Evolutionary conservation across 2,329 filamentous ascomycete genomes (phyloP), one percentile per base, ranked within the genome.

Genomic region (Ciborinia camelliae): DNA sequence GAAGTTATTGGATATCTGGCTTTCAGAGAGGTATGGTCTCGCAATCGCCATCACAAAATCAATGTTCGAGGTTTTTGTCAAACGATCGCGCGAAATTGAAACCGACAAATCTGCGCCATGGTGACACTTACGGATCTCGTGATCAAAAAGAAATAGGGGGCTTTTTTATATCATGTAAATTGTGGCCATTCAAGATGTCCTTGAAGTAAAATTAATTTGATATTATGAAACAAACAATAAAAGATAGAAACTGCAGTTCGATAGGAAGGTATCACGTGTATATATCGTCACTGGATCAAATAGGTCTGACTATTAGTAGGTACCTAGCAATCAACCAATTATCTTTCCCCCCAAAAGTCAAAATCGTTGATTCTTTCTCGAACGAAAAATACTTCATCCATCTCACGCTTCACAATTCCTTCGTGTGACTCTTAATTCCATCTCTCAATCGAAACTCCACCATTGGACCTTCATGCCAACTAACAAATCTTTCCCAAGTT

Each of bases 401-500:
- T 7, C 6, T 23, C 18, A 55, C 6, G 14, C 9, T 55, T 28
- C 18, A 55, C 15, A 55, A 23, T n/a, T n/a, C 35, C 26, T 14
- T 15, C 10, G n/a, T n/a, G n/a, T n/a, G n/a, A n/a, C 7, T 14
- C 8, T 30, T 30, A 23, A 39, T 43, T 2, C 45, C 39, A 43
- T 23, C 5, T 15, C 53, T 32, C 20, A 23, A 43, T 15, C 53
- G 43, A 6, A 57, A 63, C 32, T 63, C 23, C 28, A 63, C 61
- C 37, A 57, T 45, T 2, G 51, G 51, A 12, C 39, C 61, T 14
- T 63, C 61, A 30, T 54, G 48, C 35, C 41, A 23, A 28, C 63
- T 60, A 10, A 48, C 23, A 51, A 64, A 65, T 43, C 37, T 41
- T 14, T 61, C 57, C 20, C 28, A 53, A 37, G 39, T 39, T 45